Conservation (phyloP, 345 rosid species). For the Citrus sinensis region DNA sequence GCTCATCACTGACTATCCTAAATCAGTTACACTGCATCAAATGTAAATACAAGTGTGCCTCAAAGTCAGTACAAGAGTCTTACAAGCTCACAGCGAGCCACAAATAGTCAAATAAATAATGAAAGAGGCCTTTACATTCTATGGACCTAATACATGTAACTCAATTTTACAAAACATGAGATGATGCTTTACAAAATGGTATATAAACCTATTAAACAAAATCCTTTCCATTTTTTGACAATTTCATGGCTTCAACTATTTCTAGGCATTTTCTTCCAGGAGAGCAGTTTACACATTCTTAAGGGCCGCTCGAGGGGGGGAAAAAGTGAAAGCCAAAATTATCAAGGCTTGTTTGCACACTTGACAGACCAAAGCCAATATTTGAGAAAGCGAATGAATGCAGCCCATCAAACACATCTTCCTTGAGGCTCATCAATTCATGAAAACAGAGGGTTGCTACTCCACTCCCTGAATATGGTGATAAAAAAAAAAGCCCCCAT, state of each 20-base stretch:
- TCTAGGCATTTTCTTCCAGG: constrained; percentile 20
- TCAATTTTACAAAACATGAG: constrained; percentile 20
- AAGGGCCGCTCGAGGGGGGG: constrained; percentile 5
- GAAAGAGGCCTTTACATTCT: constrained; percentile 27
- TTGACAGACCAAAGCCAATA: constrained; percentile 38
- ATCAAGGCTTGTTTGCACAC: constrained; percentile 28
- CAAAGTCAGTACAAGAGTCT: constrained; percentile 19
- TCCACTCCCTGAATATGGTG: constrained; percentile 48
- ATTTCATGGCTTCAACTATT: constrained; percentile 17
- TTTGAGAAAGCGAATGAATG: constrained; percentile 30
- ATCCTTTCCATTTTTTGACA: constrained; percentile 17
- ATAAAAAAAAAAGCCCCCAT: constrained; percentile 39
- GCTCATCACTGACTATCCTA: constrained; percentile 16
- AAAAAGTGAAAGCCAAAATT: constrained; percentile 13
- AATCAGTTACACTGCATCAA: constrained; percentile 19
- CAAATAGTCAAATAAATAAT: constrained; percentile 17
- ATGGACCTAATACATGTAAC: constrained; percentile 27
- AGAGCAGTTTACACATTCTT: constrained; percentile 23
- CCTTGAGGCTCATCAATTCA: constrained; percentile 40
- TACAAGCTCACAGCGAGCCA: constrained; percentile 26
- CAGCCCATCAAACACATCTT: constrained; percentile 42
- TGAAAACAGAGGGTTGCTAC: constrained; percentile 25
- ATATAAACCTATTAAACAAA: constrained; percentile 11
- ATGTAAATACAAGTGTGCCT: constrained; percentile 16
- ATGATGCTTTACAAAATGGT: constrained; percentile 15